Conservation (phyloP, 495 filamentous ascomycete genomes). For the Neurospora pannonica region DNA sequence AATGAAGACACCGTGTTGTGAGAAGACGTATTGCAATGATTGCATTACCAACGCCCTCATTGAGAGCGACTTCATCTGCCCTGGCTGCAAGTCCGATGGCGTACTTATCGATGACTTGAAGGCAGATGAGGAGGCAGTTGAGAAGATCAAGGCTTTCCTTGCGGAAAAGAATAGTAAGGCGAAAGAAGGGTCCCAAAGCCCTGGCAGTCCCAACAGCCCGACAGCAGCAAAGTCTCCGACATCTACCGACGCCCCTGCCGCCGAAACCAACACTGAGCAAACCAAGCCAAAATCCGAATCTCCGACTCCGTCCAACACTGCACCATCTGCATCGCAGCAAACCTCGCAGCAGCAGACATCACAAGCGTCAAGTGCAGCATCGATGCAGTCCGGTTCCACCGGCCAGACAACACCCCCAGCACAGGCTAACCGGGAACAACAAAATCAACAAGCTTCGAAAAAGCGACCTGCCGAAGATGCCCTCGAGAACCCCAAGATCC, state of each 20-base stretch:
- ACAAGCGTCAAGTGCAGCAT: background rate
- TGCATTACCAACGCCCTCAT: slow-evolving; percentile 97
- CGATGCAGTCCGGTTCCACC: background rate
- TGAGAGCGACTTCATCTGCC: slow-evolving; percentile 94
- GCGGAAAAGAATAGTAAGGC: slow-evolving; percentile 55
- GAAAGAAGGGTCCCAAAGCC: slow-evolving; percentile 32
- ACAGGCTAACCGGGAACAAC: background rate
- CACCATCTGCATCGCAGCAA: slow-evolving; percentile 11
- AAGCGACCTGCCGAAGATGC: slow-evolving; percentile 78
- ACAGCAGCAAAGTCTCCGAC: slow-evolving; percentile 20
- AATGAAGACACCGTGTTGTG: slow-evolving; percentile 96
- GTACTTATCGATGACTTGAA: slow-evolving; percentile 87
- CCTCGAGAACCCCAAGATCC: slow-evolving; percentile 53
- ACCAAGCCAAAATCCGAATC: slow-evolving; percentile 27
- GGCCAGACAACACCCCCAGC: slow-evolving; percentile 2
- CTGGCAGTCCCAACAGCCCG: slow-evolving; percentile 12
- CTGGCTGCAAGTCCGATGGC: slow-evolving; percentile 78
- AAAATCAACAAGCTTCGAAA: slow-evolving; percentile 37
- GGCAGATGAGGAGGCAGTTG: slow-evolving; percentile 63
- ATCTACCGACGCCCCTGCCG: slow-evolving; percentile 11
- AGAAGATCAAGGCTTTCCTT: slow-evolving; percentile 72
- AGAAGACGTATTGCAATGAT: slow-evolving; percentile 95
- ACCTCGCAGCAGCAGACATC: slow-evolving; percentile 10
- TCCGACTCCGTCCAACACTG: slow-evolving; percentile 18
- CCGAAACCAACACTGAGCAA: slow-evolving; percentile 12